These are phyloP conservation scores for Populus davidiana DNA, from an alignment of 345 rosid species.

Conservation along the genomic window DNA sequence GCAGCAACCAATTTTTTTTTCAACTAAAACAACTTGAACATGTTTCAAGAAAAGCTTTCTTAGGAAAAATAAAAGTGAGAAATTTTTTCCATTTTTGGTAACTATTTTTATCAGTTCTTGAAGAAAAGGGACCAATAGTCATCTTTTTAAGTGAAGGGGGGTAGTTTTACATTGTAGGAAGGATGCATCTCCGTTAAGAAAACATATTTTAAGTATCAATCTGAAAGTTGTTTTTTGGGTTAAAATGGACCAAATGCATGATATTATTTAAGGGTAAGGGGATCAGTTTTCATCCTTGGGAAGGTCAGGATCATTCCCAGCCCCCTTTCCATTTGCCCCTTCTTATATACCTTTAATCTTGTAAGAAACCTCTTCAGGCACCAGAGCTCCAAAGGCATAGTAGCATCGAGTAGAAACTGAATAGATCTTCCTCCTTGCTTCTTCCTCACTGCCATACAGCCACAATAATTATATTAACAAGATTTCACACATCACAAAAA, in stretches of 20 bases:
- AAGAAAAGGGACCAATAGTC: not conserved
- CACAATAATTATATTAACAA: not conserved
- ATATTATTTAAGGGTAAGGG: not conserved
- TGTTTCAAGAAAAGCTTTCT: no score
- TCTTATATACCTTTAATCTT: slow-evolving; percentile 63
- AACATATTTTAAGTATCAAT: not conserved
- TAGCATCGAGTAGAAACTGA: slow-evolving; percentile 77
- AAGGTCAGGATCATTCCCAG: not conserved
- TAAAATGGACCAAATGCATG: not conserved
- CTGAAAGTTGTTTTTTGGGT: not conserved
- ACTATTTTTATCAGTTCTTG: not conserved
- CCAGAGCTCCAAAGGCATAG: slow-evolving; percentile 87
- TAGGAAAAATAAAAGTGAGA: not conserved
- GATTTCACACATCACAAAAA: not conserved
- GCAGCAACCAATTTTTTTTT: not conserved
- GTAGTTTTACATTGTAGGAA: not conserved
- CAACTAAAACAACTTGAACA: not conserved
- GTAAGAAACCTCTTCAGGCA: slow-evolving; percentile 59
- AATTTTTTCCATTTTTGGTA: not conserved
- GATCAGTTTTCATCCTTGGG: not conserved
- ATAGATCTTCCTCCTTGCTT: slow-evolving; percentile 82
- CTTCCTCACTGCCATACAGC: slow-evolving; percentile 57
- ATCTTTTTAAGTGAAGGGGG: not conserved
- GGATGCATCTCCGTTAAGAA: not conserved
- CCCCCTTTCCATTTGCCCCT: not conserved